These are phyloP conservation scores for Botrytis paeoniae DNA, from an alignment of 2,329 filamentous ascomycete species.

Conservation along the genomic window DNA sequence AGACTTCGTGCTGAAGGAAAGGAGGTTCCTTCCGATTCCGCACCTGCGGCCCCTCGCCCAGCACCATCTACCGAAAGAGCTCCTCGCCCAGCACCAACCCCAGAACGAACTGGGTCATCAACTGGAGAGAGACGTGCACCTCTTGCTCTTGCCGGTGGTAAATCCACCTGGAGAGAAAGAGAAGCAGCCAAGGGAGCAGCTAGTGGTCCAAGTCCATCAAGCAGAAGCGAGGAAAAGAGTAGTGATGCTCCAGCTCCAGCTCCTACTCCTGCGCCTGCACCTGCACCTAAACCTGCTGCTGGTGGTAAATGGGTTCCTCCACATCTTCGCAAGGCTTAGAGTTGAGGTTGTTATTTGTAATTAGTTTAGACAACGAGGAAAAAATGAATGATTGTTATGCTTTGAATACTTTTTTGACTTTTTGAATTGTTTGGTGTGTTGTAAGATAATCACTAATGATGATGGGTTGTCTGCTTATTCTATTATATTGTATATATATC, in stretches of 20 bases:
- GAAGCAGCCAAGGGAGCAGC: constrained; percentile 48
- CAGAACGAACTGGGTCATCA: constrained; percentile 50
- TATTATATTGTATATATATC: background rate
- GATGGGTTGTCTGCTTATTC: background rate
- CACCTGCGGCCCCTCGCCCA: background rate
- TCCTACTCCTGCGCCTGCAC: background rate
- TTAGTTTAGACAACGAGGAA: background rate
- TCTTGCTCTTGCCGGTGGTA: constrained; percentile 57
- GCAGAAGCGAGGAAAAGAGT: background rate
- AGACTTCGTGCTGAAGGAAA: constrained; percentile 43
- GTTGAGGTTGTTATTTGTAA: background rate
- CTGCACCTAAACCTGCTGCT: background rate
- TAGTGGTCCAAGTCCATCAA: constrained; percentile 20
- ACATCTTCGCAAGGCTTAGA: background rate
- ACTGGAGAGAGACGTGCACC: constrained; percentile 55
- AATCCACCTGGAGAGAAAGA: constrained; percentile 58
- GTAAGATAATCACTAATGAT: background rate
- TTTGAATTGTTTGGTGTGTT: background rate
- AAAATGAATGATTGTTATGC: background rate
- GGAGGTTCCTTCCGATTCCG: constrained; percentile 25
- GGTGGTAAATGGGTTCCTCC: background rate
- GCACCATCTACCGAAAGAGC: background rate
- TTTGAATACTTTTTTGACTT: background rate
- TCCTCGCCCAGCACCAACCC: background rate
- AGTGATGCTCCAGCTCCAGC: background rate